phyloP scores from a whole-genome alignment of 2,329 filamentous ascomycete species.

The Lachnellula subtilissima region DNA sequence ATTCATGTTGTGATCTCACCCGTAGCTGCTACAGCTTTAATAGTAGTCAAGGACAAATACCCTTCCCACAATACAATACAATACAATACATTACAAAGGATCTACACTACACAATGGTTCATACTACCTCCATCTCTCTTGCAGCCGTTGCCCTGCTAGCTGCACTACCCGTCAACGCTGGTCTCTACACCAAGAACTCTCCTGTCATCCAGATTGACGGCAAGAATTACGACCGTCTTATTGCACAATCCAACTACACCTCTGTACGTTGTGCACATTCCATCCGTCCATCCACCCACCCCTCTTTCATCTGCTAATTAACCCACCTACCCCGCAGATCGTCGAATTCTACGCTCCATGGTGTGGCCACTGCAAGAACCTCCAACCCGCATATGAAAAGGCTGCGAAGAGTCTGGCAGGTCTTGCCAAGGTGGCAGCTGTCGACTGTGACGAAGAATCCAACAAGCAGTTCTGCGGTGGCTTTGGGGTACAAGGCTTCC shows the following conservation, averaged over 20 bases:
- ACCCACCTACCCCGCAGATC: slow-evolving; percentile 39
- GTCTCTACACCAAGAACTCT: slow-evolving; percentile 80
- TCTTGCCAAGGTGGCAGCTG: slow-evolving; percentile 86
- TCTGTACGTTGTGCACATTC: slow-evolving; percentile 52
- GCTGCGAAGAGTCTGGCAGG: slow-evolving; percentile 85
- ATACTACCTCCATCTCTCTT: slow-evolving; percentile 45
- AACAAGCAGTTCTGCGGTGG: slow-evolving; percentile 84
- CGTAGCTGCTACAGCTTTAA: slow-evolving; percentile 24
- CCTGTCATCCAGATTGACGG: slow-evolving; percentile 78
- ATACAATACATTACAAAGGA: not conserved
- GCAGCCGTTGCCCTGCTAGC: slow-evolving; percentile 59
- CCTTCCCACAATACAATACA: not conserved
- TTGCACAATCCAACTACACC: slow-evolving; percentile 85
- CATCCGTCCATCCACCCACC: not conserved
- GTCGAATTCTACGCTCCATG: slow-evolving; percentile 93
- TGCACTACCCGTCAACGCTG: slow-evolving; percentile 59
- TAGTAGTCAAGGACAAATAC: slow-evolving; percentile 9
- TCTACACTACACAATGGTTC: slow-evolving; percentile 44
- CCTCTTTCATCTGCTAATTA: not conserved
- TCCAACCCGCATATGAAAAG: slow-evolving; percentile 94
- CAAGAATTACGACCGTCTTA: slow-evolving; percentile 74
- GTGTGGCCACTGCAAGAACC: slow-evolving; percentile 95
- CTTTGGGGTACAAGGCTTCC: slow-evolving; percentile 91
- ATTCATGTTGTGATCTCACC: not conserved
- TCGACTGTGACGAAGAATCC: slow-evolving; percentile 89